These are phyloP conservation scores for Uromyces viciae-fabae DNA, from an alignment of 1,284 basidiomycete species.

Conservation along the genomic window DNA sequence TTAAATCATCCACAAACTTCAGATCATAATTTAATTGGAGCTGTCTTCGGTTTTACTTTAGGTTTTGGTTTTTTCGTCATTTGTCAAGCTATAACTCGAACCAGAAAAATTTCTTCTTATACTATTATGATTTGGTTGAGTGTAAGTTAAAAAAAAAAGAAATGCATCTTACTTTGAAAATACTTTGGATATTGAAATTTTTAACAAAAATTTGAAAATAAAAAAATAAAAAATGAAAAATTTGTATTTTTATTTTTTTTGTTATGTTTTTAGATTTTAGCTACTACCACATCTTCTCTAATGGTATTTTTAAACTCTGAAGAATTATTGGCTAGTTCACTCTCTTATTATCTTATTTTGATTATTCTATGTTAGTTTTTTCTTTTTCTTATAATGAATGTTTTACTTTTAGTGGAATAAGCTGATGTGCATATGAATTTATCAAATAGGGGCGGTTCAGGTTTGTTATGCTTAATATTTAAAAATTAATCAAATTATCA, in stretches of 20 bases:
- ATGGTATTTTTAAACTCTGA: constrained; percentile 21
- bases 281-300: not conserved
- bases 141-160: constrained; percentile 1
- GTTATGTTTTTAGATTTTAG: not conserved
- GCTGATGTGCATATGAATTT: not conserved
- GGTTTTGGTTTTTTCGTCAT: constrained; percentile 15
- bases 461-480: not conserved
- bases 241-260: no score
- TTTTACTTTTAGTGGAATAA: not conserved
- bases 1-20: no score
- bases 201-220: no score
- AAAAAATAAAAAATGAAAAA: no score
- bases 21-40: constrained; percentile 10
- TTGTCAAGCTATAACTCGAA: not conserved
- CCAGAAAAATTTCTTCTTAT: not conserved
- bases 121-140: constrained; percentile 17
- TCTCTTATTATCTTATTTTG: constrained; percentile 1
- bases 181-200: no score
- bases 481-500: no score
- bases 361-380: constrained; percentile 6
- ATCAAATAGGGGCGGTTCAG: constrained; percentile 4
- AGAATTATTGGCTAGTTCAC: not conserved
- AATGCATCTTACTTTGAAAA: no score
- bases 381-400: not conserved
- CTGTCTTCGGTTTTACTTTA: constrained; percentile 8